These are phyloP conservation scores for Piper betle DNA, from an alignment of 164 flowering plant genomes.

Conservation along the genomic window DNA sequence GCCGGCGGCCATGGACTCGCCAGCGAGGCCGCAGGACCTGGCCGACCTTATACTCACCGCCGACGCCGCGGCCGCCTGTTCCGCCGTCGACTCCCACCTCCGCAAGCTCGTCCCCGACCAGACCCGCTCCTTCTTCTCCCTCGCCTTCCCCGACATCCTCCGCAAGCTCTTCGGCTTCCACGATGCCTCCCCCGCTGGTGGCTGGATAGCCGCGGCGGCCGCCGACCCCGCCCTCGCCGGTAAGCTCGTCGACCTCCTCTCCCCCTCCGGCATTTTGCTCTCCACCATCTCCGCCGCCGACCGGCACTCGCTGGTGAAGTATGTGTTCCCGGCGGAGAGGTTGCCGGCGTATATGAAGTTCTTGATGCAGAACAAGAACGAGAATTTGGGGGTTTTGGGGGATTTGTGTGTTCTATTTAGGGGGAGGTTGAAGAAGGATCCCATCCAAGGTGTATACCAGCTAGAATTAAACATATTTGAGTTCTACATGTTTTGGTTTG, in stretches of 20 bases:
- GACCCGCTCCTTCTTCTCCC: constrained; percentile 61
- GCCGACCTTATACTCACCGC: constrained; percentile 25
- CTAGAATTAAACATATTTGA: constrained; percentile 72
- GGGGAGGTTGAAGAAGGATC: constrained; percentile 37
- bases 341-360: constrained; percentile 69
- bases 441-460: constrained; percentile 30
- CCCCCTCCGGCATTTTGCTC: constrained; percentile 41
- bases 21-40: constrained; percentile 47
- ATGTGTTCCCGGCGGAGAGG: constrained; percentile 66
- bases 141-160: constrained; percentile 64
- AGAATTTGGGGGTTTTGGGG: constrained; percentile 22
- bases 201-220: constrained; percentile 2
- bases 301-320: constrained; percentile 33
- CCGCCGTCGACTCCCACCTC: constrained; percentile 53
- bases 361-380: constrained; percentile 31
- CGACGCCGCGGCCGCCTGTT: constrained; percentile 3
- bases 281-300: too few relatives aligned
- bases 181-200: constrained; percentile 12
- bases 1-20: constrained; percentile 54
- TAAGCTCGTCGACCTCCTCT: constrained; percentile 40
- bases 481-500: constrained; percentile 85
- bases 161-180: constrained; percentile 66
- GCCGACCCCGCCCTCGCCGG: constrained; percentile 21
- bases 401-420: constrained; percentile 55
- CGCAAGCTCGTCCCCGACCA: constrained; percentile 54